Base-by-base conservation (phyloP, 2,329 filamentous ascomycete genomes). In the Fusarium sarcochroum region DNA sequence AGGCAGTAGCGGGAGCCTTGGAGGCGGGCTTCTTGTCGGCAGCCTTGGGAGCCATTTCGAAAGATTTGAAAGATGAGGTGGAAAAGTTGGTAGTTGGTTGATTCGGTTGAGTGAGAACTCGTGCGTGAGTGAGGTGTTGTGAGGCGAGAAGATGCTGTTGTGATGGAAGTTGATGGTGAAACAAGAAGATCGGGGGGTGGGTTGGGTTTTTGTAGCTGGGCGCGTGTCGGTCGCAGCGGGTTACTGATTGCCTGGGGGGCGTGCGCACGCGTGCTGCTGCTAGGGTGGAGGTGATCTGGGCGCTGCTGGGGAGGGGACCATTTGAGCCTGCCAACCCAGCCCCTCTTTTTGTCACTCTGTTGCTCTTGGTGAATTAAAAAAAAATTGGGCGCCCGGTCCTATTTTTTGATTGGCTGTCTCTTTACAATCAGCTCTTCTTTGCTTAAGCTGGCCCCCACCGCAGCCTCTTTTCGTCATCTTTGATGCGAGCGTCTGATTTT, bases 21-120 rank as follows among this genome's bases (percentile, higher is more conserved):
- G 93, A 89, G 87, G 93, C 95, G 85, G 95, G 94, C 90, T 97
- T 98, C 93, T 98, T 98, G 87, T 97, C 92, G 80, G 95, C 95
- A 80, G 92, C 91, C 89, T 98, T 98, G 81, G 96, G 95, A 87
- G 96, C 89, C 96, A 98, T 98, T 92, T 69, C 70, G 62, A 65
- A 69, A 65, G 63, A 61, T 64, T 65, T 58, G 55, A 63, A 25
- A 57, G 44, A 30, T 42, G 63, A 17, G 55, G 47, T 27, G 48
- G 58, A 57, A 65, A 54, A 42, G 37, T 48, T 57, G 25, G 17
- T 55, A 11, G 14, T 59, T 65, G 25, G 37, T 53, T 58, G 44
- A 42, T 38, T 62, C 58, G 25, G 42, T 32, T 61, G 57, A 58
- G 59, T 72, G 67, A 51, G 54, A 64, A 63, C 61, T 64, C 59